Percentiles rank a stretch among this genome's conserved stretches.
phyloP scores from a whole-genome alignment of 805 yeast species.

The Saccharomyces eubayanus region DNA sequence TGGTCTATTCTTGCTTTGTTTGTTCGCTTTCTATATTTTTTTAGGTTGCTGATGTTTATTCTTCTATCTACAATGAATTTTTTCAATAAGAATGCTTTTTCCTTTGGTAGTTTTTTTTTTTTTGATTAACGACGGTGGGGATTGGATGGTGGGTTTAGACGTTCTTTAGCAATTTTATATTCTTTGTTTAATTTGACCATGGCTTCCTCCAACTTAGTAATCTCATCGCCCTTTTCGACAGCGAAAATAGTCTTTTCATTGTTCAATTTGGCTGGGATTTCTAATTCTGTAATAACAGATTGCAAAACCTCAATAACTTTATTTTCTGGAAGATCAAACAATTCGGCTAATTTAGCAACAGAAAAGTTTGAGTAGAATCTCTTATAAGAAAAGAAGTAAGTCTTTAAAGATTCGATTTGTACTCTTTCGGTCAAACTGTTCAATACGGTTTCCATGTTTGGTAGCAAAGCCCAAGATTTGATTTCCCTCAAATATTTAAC shows the following conservation, averaged over 20 bases:
- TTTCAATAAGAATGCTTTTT: background rate
- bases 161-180: slow-evolving; percentile 29
- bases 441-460: slow-evolving; percentile 58
- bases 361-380: slow-evolving; percentile 69
- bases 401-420: slow-evolving; percentile 84
- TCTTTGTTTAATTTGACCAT: slow-evolving; percentile 59
- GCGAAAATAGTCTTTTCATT: slow-evolving; percentile 54
- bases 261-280: slow-evolving; percentile 62
- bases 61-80: background rate
- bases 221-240: slow-evolving; percentile 69
- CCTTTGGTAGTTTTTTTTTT: background rate
- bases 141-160: slow-evolving; percentile 22
- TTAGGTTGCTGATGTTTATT: background rate
- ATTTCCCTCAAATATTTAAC: slow-evolving; percentile 49
- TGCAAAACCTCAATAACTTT: slow-evolving; percentile 57
- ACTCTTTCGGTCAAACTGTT: slow-evolving; percentile 68
- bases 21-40: background rate
- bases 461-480: slow-evolving; percentile 76
- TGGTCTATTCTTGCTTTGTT: background rate
- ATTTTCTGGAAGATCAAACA: slow-evolving; percentile 54
- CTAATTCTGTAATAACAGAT: slow-evolving; percentile 70
- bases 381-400: slow-evolving; percentile 83
- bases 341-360: slow-evolving; percentile 49
- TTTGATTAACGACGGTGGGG: slow-evolving; percentile 21
- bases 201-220: slow-evolving; percentile 78